Percentiles rank a stretch among this genome's conserved stretches.
phyloP scores from a whole-genome alignment of 164 flowering plant genomes.

The Nelumbo lutea region DNA sequence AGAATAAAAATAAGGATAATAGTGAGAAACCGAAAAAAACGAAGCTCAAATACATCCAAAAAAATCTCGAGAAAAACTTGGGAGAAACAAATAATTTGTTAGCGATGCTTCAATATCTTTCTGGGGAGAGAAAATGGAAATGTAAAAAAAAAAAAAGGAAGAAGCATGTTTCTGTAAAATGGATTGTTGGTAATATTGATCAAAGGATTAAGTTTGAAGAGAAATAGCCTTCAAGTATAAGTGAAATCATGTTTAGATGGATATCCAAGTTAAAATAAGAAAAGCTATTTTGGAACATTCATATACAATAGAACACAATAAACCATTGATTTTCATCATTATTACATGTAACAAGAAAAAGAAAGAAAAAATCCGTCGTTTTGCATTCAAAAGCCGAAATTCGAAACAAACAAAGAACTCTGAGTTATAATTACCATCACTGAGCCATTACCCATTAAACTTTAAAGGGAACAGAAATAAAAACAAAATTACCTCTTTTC shows the following conservation, averaged over 20 bases:
- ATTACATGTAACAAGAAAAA: too few relatives aligned
- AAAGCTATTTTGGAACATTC: neutral
- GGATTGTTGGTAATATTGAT: neutral
- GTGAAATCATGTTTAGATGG: neutral
- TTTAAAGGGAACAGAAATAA: neutral
- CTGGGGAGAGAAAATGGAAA: neutral
- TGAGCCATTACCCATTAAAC: too few relatives aligned
- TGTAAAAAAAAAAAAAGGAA: neutral
- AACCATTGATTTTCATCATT: neutral
- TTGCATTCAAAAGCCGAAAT: too few relatives aligned
- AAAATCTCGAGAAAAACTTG: neutral
- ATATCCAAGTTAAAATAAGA: neutral
- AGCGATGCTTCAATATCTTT: neutral
- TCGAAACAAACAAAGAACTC: too few relatives aligned
- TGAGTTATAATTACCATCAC: too few relatives aligned
- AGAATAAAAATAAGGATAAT: neutral
- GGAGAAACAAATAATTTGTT: neutral
- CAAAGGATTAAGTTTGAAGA: neutral
- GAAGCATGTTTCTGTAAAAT: neutral
- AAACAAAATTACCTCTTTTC: conserved; percentile 36
- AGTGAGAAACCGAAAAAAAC: neutral
- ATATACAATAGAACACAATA: neutral
- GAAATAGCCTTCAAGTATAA: neutral
- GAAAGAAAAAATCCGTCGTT: too few relatives aligned
- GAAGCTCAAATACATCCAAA: too few relatives aligned